Evolutionary conservation across 371 early-diverging fungal species (phyloP).

Genomic region (Saksenaea oblongispora): DNA sequence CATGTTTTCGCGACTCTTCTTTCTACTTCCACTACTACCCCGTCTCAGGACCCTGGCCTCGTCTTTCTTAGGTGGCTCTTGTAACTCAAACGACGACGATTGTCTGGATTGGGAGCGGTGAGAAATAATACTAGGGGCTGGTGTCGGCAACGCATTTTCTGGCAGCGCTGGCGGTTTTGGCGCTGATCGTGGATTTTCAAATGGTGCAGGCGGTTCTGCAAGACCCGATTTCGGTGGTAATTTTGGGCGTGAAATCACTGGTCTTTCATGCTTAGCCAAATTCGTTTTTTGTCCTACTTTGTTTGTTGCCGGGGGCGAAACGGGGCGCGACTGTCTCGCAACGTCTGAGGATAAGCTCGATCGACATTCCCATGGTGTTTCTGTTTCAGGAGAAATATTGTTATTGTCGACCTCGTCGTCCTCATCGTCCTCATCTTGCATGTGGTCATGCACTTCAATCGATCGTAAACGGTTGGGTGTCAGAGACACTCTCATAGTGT

Average conservation of each 20-base stretch:
- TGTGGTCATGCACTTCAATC: constrained; percentile 48
- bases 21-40: constrained; percentile 36
- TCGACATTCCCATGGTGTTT: constrained; percentile 33
- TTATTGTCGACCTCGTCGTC: background rate
- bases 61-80: constrained; percentile 8
- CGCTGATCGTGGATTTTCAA: constrained; percentile 38
- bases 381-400: background rate
- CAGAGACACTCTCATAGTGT: constrained; percentile 55
- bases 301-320: constrained; percentile 6
- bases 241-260: background rate
- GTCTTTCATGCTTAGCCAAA: background rate
- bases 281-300: constrained; percentile 1
- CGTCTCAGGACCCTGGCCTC: constrained; percentile 20
- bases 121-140: constrained; percentile 13
- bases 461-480: constrained; percentile 58
- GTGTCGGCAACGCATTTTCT: constrained; percentile 5
- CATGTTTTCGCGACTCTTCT: constrained; percentile 35
- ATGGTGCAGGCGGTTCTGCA: constrained; percentile 12
- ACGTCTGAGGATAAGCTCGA: constrained; percentile 13
- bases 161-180: constrained; percentile 31
- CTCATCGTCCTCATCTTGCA: constrained; percentile 6
- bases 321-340: constrained; percentile 6
- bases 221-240: background rate
- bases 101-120: constrained; percentile 2
- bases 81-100: background rate